Evolutionary conservation across 129 eudicot species (phyloP).

Genomic region (Rutidosis leptorrhynchoides): DNA sequence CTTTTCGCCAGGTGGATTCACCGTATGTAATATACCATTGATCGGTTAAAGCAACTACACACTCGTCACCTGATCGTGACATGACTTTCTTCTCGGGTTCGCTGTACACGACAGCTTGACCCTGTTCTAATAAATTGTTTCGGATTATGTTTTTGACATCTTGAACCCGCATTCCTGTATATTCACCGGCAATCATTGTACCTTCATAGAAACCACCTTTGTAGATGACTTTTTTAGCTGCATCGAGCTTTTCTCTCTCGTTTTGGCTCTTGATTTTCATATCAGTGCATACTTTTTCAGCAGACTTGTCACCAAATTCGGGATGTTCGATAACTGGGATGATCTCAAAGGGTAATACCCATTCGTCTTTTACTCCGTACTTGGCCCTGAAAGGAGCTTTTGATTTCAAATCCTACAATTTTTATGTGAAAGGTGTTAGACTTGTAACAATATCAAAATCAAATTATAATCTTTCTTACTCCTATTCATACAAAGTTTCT

Average conservation of each 20-base stretch:
- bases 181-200: constrained; percentile 65
- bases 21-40: constrained; percentile 92
- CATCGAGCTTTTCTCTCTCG: constrained; percentile 86
- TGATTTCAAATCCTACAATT: constrained; percentile 59
- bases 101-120: constrained; percentile 71
- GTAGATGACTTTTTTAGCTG: constrained; percentile 74
- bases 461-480: not conserved
- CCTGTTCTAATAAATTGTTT: constrained; percentile 57
- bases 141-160: constrained; percentile 64
- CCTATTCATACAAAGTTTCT: not conserved
- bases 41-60: constrained; percentile 90
- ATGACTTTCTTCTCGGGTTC: constrained; percentile 89
- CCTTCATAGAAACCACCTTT: constrained; percentile 87
- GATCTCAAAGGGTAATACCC: constrained; percentile 76
- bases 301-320: constrained; percentile 77
- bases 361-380: constrained; percentile 71
- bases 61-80: constrained; percentile 93
- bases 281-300: constrained; percentile 75
- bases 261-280: constrained; percentile 88
- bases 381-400: constrained; percentile 78
- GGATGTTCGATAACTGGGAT: constrained; percentile 73
- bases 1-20: constrained; percentile 61
- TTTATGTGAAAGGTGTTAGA: constrained; percentile 17
- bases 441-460: not conserved
- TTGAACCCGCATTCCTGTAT: constrained; percentile 61